These are phyloP conservation scores for Hordeum pubiflorum DNA, from an alignment of 202 grass and related monocot genomes.

Conservation along the genomic window DNA sequence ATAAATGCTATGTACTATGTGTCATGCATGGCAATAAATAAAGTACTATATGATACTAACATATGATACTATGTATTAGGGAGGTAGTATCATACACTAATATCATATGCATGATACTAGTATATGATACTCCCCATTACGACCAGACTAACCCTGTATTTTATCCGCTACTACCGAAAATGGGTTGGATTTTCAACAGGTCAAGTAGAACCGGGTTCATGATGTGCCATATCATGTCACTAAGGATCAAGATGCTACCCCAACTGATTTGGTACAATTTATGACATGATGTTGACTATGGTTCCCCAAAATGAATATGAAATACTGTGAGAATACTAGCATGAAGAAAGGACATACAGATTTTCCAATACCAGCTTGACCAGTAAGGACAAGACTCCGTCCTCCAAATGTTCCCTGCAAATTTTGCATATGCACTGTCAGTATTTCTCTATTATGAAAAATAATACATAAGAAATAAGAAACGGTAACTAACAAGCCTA, in stretches of 20 bases:
- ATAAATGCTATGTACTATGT: no score
- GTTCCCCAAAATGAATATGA: not conserved
- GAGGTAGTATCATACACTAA: no score
- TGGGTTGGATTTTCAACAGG: slow-evolving; percentile 10
- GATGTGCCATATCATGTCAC: slow-evolving; percentile 13
- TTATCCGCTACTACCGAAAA: not conserved
- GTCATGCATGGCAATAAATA: no score
- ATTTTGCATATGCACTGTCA: slow-evolving; percentile 23
- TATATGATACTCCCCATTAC: no score
- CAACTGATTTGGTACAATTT: not conserved
- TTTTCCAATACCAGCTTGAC: slow-evolving; percentile 91
- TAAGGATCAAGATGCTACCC: not conserved
- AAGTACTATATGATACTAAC: no score
- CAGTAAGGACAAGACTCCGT: slow-evolving; percentile 75
- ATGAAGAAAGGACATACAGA: slow-evolving; percentile 43
- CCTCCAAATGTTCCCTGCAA: slow-evolving; percentile 45
- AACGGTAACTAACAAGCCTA: not conserved
- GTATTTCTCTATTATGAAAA: slow-evolving; percentile 22
- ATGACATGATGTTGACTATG: not conserved
- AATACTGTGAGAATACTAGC: slow-evolving; percentile 9
- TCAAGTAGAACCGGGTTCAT: not conserved
- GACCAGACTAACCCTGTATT: not conserved
- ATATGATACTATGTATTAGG: no score
- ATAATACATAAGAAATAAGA: not conserved
- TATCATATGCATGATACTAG: no score